These are phyloP conservation scores for Eucalyptus decipiens DNA, from an alignment of 345 rosid genomes.

Conservation along the genomic window DNA sequence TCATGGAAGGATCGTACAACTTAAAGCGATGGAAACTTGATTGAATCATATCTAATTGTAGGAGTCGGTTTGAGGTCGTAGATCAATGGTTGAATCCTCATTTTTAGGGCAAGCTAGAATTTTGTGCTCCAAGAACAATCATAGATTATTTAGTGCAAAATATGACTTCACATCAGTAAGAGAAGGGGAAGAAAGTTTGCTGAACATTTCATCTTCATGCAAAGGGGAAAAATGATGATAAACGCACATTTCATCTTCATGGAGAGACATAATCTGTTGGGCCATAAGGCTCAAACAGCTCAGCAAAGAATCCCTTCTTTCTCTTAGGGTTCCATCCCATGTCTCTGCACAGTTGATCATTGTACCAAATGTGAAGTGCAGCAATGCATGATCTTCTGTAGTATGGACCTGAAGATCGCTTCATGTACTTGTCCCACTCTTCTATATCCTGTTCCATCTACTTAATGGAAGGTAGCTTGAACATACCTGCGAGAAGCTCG, in stretches of 20 bases:
- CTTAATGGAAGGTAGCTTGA: conserved; percentile 13
- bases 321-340: conserved; percentile 28
- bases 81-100: background rate
- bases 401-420: conserved; percentile 3
- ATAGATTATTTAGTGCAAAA: background rate
- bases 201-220: background rate
- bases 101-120: background rate
- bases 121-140: background rate
- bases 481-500: conserved; percentile 17
- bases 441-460: conserved; percentile 19
- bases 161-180: background rate
- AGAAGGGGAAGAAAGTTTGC: background rate
- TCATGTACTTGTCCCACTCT: conserved; percentile 11
- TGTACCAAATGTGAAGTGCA: conserved; percentile 21
- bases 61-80: background rate
- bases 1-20: background rate
- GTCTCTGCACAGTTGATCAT: conserved; percentile 29
- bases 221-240: background rate
- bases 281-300: conserved; percentile 25
- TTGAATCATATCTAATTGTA: background rate
- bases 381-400: conserved; percentile 16
- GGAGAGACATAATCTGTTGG: conserved; percentile 20
- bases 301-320: conserved; percentile 18
- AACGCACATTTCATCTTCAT: background rate
- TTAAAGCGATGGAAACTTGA: background rate